Conservation (phyloP, 2,329 filamentous ascomycete species). For the Stachybotrys elegans region DNA sequence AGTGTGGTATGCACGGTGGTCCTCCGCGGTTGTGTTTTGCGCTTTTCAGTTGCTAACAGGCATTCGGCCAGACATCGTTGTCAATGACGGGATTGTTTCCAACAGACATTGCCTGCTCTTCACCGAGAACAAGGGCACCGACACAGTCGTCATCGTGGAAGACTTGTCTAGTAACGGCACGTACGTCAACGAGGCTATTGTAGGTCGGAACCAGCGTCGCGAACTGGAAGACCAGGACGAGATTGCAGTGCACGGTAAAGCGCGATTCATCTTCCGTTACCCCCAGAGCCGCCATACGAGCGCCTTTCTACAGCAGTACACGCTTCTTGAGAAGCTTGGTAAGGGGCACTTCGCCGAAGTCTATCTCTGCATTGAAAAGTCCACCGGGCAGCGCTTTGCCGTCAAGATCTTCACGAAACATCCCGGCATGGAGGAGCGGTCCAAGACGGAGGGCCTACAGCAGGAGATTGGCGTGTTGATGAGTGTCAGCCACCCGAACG, state of each 20-base stretch:
- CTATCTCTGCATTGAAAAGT: constrained; percentile 83
- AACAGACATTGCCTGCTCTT: constrained; percentile 77
- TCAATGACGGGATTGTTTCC: constrained; percentile 76
- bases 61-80: constrained; percentile 52
- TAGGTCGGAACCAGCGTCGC: constrained; percentile 87
- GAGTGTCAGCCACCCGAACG: constrained; percentile 91
- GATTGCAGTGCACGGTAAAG: constrained; percentile 78
- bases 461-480: constrained; percentile 96
- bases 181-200: constrained; percentile 85
- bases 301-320: constrained; percentile 82
- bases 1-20: constrained; percentile 92
- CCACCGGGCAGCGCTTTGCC: constrained; percentile 75
- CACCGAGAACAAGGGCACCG: constrained; percentile 51
- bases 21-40: too few relatives aligned
- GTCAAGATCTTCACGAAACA: constrained; percentile 94
- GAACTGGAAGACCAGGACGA: constrained; percentile 89
- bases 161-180: constrained; percentile 96
- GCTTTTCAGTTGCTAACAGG: background rate
- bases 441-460: constrained; percentile 80
- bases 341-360: constrained; percentile 96
- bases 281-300: constrained; percentile 69
- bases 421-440: constrained; percentile 73
- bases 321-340: constrained; percentile 76
- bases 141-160: constrained; percentile 72
- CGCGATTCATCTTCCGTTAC: constrained; percentile 88